Evolutionary conservation across 352 stramenopile species (phyloP), one percentile per base, ranked within the genome.

Genomic region (Blastocystis sp.): DNA sequence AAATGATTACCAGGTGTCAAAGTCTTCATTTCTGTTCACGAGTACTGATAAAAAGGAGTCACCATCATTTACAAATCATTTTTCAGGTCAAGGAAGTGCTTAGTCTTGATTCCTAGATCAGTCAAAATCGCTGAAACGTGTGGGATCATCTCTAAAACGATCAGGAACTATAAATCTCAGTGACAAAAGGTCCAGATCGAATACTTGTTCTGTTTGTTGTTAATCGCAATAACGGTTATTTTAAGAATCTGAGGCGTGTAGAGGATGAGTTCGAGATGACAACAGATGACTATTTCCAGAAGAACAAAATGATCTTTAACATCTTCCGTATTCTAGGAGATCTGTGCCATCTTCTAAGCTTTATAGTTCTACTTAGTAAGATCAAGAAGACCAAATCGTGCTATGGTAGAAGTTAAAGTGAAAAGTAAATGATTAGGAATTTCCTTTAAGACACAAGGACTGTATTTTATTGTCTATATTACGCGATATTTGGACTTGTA

Each of bases 401-500:
- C 48, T 91, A 92, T 91, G 93, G 93, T 94, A 90, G 44, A 92
- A 1, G 6, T 48, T n/a, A 17, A 17, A 22, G 24, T 33, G 54
- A n/a, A 42, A 69, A 6, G 59, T 89, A 54, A 35, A 37, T 58
- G 22, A 59, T 76, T 91, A 96, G 96, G 96, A 73, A 97, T 99
- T 89, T 98, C 96, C 51, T 93, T 99, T 57, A 98, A 98, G 92
- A 98, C 97, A 66, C 97, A 99, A 91, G 97, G 99, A 92, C 95
- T 99, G 40, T 99, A 99, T 92, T 95, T 99, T 88, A 90, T 98
- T 13, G 97, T 99, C 44, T 99, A 99, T 90, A 90, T 99, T 17
- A 98, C 95, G 27, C 95, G 94, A 60, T 99, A 99, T 92, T 91
- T 99, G 69, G 97, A 99, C 90, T 92, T 99, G 6, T 98, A 99